Base-by-base conservation (phyloP, 192 early-diverging fungal species). In the Podila verticillata region DNA sequence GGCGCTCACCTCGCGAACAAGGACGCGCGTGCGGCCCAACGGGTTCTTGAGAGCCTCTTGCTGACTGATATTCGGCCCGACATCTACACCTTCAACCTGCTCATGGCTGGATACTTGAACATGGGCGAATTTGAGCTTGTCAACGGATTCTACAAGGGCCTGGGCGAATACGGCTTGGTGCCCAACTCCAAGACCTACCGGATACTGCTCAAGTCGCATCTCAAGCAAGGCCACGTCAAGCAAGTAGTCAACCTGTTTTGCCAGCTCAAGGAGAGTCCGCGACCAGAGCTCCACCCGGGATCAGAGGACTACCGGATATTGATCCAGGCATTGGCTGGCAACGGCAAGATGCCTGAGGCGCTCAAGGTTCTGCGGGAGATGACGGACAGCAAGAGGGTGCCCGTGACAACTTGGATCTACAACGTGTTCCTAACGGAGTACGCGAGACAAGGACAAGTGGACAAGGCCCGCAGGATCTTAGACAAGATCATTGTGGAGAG, bases 61-160 rank as follows among this genome's bases (percentile, higher is more conserved):
- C 39, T 80, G 12, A 68, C 70, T 34, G 77, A 80, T 30, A 62
- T 72, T 15, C 59, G 65, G n/a, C 77, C 77, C 12, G 57, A 80
- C 47, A 80, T 80, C 30, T 72, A 72, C 17, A 80, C 77, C 4
- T 80, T 80, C 66, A 80, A 80, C 61, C 17, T 72, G 22, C 44
- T 80, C 20, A 80, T 80, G 77, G 48, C 69, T 4, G 77, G 77
- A n/a, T 80, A 80, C 35, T 70, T 80, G n/a, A 66, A 68, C 13
- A 63, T 80, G 77, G 70, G 70, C 31, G 70, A 80, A 19, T 58
- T 68, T 20, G 77, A 80, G 19, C 36, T 68, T 17, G 77, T 80
- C 36, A 72, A 68, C 48, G 77, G 77, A 36, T 80, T 72, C 29
- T 80, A 72, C 61, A 80, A 80, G 44, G 70, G 77, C 29, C 47